phyloP scores from a whole-genome alignment of 371 early-diverging fungal genomes.

The Encephalitozoon cuniculi region DNA sequence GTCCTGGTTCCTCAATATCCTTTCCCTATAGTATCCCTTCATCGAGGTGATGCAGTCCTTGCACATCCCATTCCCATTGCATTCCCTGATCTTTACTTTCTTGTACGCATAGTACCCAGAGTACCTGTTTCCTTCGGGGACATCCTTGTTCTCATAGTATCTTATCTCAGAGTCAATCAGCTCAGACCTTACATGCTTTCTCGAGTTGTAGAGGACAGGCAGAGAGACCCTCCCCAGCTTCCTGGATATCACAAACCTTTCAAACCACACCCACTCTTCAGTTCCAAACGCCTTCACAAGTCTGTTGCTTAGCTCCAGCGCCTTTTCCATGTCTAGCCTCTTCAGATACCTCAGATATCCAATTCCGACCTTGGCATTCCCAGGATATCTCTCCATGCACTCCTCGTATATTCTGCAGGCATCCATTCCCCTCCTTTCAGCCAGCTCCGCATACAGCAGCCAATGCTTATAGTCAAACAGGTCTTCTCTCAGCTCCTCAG shows the following conservation, averaged over 20 bases:
- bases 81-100: background rate
- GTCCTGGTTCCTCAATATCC: background rate
- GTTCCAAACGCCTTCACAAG: background rate
- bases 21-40: background rate
- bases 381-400: background rate
- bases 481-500: background rate
- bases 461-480: background rate
- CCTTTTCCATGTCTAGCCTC: background rate
- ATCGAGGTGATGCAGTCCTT: background rate
- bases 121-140: constrained; percentile 3
- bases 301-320: background rate
- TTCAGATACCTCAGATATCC: constrained; percentile 1
- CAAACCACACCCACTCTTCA: background rate
- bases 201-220: background rate
- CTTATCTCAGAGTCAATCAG: constrained; percentile 25
- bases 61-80: background rate
- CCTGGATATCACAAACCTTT: constrained; percentile 21
- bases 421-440: background rate
- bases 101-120: constrained; percentile 19
- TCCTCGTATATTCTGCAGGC: background rate
- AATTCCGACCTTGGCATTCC: background rate
- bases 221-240: background rate
- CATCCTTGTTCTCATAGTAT: constrained; percentile 26
- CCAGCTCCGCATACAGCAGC: background rate
- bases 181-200: constrained; percentile 4